These are phyloP conservation scores for Crotalaria pallida DNA, from an alignment of 306 rosid species.

Conservation along the genomic window DNA sequence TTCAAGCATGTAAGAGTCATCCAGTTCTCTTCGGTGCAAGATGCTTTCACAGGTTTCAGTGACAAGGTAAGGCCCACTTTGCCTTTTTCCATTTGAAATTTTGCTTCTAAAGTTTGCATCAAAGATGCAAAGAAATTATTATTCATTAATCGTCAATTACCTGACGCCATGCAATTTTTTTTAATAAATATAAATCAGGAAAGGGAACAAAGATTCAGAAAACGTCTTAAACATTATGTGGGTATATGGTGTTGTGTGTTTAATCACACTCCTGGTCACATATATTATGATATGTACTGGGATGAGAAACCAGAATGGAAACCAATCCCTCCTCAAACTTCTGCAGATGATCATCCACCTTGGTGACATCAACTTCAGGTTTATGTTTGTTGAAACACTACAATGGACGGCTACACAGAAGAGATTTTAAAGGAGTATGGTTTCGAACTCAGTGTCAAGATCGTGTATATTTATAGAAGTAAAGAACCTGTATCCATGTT, in stretches of 20 bases:
- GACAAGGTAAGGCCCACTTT: conserved; percentile 56
- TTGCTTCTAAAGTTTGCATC: neutral
- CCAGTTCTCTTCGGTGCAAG: conserved; percentile 89
- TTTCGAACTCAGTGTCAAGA: conserved; percentile 14
- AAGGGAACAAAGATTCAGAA: conserved; percentile 68
- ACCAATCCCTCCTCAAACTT: conserved; percentile 74
- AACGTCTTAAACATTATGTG: conserved; percentile 61
- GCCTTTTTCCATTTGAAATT: neutral
- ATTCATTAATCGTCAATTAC: neutral
- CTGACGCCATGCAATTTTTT: conserved; percentile 13
- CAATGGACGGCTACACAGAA: neutral
- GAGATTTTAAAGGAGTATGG: conserved; percentile 3
- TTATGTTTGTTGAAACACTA: conserved; percentile 5
- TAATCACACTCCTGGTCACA: conserved; percentile 75
- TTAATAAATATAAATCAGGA: conserved; percentile 35
- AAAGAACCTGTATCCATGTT: conserved; percentile 14
- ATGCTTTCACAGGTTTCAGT: conserved; percentile 62
- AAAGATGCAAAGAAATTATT: neutral
- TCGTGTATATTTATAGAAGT: conserved; percentile 5
- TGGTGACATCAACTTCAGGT: conserved; percentile 36
- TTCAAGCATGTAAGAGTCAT: conserved; percentile 86
- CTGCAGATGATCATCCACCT: conserved; percentile 86
- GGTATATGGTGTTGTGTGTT: conserved; percentile 97
- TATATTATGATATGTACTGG: conserved; percentile 94
- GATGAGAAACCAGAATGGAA: conserved; percentile 96